Evolutionary conservation across 2,329 filamentous ascomycete species (phyloP).

Genomic region (Penicillium sp.): DNA sequence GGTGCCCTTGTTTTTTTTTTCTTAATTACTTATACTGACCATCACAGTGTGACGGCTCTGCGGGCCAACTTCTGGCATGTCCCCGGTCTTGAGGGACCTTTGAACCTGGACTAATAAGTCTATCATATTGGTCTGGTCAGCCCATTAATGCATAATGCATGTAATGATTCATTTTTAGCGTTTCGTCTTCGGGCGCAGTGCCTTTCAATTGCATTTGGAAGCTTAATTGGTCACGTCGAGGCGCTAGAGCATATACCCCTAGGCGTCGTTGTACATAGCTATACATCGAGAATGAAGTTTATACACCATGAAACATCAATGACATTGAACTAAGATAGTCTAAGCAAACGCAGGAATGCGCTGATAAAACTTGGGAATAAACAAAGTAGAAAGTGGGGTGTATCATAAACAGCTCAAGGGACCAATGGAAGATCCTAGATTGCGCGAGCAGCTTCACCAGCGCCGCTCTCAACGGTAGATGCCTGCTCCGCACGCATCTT

Average conservation of each 20-base stretch:
- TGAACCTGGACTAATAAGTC: conserved; percentile 60
- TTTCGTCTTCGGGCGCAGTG: conserved; percentile 8
- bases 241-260: not conserved
- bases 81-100: conserved; percentile 63
- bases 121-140: not conserved
- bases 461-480: conserved; percentile 58
- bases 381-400: conserved; percentile 4
- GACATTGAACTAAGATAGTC: not conserved
- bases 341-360: not conserved
- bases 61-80: conserved; percentile 87
- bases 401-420: conserved; percentile 13
- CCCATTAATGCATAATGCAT: conserved; percentile 5
- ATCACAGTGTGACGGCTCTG: conserved; percentile 75
- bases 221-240: conserved; percentile 2
- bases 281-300: not conserved
- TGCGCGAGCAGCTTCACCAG: conserved; percentile 62
- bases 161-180: conserved; percentile 6
- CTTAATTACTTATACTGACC: not conserved
- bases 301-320: conserved; percentile 1
- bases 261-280: conserved; percentile 7
- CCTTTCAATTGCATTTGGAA: conserved; percentile 10
- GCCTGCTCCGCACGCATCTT: conserved; percentile 54
- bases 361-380: not conserved
- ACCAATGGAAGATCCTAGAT: conserved; percentile 24
- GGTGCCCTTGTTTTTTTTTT: not conserved